Evolutionary conservation across 345 rosid species (phyloP).

Genomic region (Adansonia digitata): DNA sequence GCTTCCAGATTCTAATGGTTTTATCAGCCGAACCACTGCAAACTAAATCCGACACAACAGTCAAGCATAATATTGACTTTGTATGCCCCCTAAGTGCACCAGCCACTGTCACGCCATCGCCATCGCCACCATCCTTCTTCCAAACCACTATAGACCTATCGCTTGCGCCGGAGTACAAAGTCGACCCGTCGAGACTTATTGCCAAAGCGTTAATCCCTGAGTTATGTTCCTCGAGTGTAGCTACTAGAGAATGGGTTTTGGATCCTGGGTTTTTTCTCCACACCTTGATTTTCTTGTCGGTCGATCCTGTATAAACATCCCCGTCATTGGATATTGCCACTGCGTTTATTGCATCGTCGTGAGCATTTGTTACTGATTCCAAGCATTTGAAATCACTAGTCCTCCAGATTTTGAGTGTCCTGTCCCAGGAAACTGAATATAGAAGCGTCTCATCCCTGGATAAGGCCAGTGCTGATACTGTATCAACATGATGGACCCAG

Average conservation of each 20-base stretch:
- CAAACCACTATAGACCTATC: slow-evolving; percentile 69
- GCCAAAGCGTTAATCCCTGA: slow-evolving; percentile 83
- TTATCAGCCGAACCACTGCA: slow-evolving; percentile 88
- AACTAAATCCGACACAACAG: slow-evolving; percentile 50
- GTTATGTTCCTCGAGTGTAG: slow-evolving; percentile 54
- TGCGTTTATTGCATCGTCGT: slow-evolving; percentile 84
- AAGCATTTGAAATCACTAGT: slow-evolving; percentile 73
- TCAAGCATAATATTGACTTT: slow-evolving; percentile 63
- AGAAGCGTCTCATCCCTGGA: slow-evolving; percentile 62
- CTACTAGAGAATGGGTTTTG: slow-evolving; percentile 47
- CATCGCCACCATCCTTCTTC: slow-evolving; percentile 43
- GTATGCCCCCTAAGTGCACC: slow-evolving; percentile 72
- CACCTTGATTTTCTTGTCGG: slow-evolving; percentile 70
- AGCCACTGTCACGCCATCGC: slow-evolving; percentile 36
- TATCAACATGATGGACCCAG: slow-evolving; percentile 87
- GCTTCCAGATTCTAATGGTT: slow-evolving; percentile 81
- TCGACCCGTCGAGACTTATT: slow-evolving; percentile 43
- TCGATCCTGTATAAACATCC: slow-evolving; percentile 76
- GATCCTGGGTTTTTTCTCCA: slow-evolving; percentile 59
- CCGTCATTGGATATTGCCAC: slow-evolving; percentile 55
- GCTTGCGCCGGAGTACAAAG: slow-evolving; percentile 67
- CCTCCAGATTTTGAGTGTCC: slow-evolving; percentile 86
- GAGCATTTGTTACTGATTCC: slow-evolving; percentile 76
- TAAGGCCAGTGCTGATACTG: slow-evolving; percentile 75
- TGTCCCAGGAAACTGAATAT: slow-evolving; percentile 92